A percentile compares a stretch with the other conserved stretches of the same genome.
These are phyloP conservation scores for Eremochloa ophiuroides DNA, from an alignment of 176 grass and related monocot species.

Conservation along the genomic window DNA sequence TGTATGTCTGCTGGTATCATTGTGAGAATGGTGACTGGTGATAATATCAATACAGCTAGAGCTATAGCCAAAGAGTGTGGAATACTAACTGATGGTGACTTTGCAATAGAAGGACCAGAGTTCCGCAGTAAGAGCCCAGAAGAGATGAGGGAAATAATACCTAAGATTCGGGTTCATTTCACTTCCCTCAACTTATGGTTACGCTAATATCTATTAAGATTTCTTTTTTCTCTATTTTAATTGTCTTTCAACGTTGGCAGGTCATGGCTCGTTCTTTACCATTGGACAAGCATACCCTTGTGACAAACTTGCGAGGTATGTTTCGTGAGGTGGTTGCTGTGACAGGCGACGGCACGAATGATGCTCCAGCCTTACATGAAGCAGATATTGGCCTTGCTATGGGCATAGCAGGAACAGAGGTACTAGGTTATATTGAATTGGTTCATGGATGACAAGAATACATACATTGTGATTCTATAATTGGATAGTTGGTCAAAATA, in stretches of 20 bases:
- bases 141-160: constrained; percentile 76
- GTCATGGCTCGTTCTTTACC: constrained; percentile 97
- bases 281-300: constrained; percentile 89
- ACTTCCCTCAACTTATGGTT: not conserved
- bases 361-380: constrained; percentile 94
- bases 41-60: constrained; percentile 96
- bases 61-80: constrained; percentile 98
- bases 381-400: constrained; percentile 97
- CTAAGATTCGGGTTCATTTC: constrained; percentile 68
- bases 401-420: constrained; percentile 98
- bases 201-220: not conserved
- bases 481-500: not conserved
- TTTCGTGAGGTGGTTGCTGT: constrained; percentile 89
- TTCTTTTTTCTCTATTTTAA: constrained; percentile 1
- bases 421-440: constrained; percentile 23
- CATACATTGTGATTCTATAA: not conserved
- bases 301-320: constrained; percentile 78
- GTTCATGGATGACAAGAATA: not conserved
- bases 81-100: constrained; percentile 71
- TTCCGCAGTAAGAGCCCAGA: constrained; percentile 63
- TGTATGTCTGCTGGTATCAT: constrained; percentile 74
- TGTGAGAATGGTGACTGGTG: constrained; percentile 96
- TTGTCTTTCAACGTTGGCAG: constrained; percentile 29
- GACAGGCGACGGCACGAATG: constrained; percentile 97
- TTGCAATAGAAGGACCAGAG: constrained; percentile 85